Evolutionary conservation across 805 yeast species (phyloP).

Genomic region (Cyberlindnera mycetangii): DNA sequence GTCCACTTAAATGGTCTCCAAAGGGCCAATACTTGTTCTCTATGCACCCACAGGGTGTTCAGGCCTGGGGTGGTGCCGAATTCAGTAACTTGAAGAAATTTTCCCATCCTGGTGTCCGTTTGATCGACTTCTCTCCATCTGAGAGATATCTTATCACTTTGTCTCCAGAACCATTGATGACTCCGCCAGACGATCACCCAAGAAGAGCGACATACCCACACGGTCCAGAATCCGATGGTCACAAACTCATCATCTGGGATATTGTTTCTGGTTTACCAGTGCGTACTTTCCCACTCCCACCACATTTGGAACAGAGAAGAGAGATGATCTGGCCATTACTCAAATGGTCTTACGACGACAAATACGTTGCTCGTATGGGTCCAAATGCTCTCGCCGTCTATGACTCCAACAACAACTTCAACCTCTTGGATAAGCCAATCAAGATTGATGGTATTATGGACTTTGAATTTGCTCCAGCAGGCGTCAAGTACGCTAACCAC

Average conservation of each 20-base stretch:
- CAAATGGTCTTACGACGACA: slow-evolving; percentile 92
- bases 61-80: slow-evolving; percentile 90
- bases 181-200: slow-evolving; percentile 64
- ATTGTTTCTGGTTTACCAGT: slow-evolving; percentile 76
- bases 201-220: slow-evolving; percentile 75
- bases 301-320: slow-evolving; percentile 60
- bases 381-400: slow-evolving; percentile 91
- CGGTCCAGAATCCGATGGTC: slow-evolving; percentile 85
- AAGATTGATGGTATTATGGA: slow-evolving; percentile 83
- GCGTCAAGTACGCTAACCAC: slow-evolving; percentile 61
- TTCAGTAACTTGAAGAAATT: slow-evolving; percentile 74
- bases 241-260: slow-evolving; percentile 92
- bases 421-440: slow-evolving; percentile 77
- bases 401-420: slow-evolving; percentile 71
- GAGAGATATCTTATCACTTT: slow-evolving; percentile 89
- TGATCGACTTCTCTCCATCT: slow-evolving; percentile 88
- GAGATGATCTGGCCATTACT: slow-evolving; percentile 92
- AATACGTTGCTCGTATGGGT: slow-evolving; percentile 91
- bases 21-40: slow-evolving; percentile 86
- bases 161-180: slow-evolving; percentile 77
- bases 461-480: slow-evolving; percentile 93
- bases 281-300: slow-evolving; percentile 88
- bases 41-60: slow-evolving; percentile 91
- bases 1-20: slow-evolving; percentile 88
- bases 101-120: slow-evolving; percentile 84